phyloP scores from a whole-genome alignment of 2,329 filamentous ascomycete genomes.

The Penicillium sp. region DNA sequence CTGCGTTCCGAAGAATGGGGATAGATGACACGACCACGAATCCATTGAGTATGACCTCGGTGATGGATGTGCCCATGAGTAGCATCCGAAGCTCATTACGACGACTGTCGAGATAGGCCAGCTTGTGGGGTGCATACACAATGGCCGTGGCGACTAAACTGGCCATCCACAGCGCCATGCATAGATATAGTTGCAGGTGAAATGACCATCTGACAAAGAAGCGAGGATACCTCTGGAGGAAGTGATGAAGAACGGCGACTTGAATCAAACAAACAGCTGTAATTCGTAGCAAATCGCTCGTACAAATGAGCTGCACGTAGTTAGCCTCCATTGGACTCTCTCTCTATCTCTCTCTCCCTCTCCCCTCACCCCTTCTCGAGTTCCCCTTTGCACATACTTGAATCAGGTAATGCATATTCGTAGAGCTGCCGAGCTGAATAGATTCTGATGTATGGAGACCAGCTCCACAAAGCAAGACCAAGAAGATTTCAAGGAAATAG shows the following conservation, averaged over 20 bases:
- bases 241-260: conserved; percentile 15
- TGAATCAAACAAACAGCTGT: conserved; percentile 11
- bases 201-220: conserved; percentile 5
- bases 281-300: conserved; percentile 16
- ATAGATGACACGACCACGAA: conserved; percentile 10
- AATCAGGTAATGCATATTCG: conserved; percentile 9
- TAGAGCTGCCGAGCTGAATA: conserved; percentile 3
- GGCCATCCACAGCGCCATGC: conserved; percentile 11
- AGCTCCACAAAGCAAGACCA: conserved; percentile 16
- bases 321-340: not conserved
- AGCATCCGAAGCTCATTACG: conserved; percentile 13
- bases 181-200: conserved; percentile 9
- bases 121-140: conserved; percentile 12
- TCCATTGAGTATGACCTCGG: conserved; percentile 10
- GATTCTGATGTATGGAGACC: conserved; percentile 15
- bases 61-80: conserved; percentile 6
- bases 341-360: too few species aligned
- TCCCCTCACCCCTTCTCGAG: not conserved
- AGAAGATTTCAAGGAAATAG: conserved; percentile 16
- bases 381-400: conserved; percentile 7
- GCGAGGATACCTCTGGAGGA: conserved; percentile 10
- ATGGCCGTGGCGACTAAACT: conserved; percentile 15
- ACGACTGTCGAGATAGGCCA: conserved; percentile 5
- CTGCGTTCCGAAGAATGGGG: conserved; percentile 4
- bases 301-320: conserved; percentile 11